phyloP scores from a whole-genome alignment of 495 filamentous ascomycete genomes.

The Trichodelitschia bisporula region DNA sequence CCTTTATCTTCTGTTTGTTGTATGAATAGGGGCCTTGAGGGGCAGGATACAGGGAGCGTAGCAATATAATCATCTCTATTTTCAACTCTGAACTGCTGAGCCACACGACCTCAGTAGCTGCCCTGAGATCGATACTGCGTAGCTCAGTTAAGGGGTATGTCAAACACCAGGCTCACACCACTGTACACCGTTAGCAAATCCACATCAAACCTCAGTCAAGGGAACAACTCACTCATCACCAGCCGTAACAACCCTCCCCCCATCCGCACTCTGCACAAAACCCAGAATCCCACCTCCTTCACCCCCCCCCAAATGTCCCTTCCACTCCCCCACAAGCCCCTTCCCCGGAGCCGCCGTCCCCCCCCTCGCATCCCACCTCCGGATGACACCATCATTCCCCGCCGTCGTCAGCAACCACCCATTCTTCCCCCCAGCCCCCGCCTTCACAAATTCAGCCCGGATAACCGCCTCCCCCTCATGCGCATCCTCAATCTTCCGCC shows the following conservation, averaged over 20 bases:
- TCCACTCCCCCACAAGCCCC: constrained; percentile 55
- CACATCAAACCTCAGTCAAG: no score
- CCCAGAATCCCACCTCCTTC: constrained; percentile 76
- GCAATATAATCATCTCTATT: no score
- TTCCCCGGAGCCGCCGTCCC: constrained; percentile 21
- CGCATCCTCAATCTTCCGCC: constrained; percentile 54
- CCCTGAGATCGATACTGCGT: no score
- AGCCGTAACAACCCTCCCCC: constrained; percentile 51
- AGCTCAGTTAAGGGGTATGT: no score
- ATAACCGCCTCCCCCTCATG: constrained; percentile 70
- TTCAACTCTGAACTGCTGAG: no score
- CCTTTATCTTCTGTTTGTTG: no score
- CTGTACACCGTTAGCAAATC: no score
- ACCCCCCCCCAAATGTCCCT: constrained; percentile 50
- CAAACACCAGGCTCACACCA: no score
- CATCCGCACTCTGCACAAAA: constrained; percentile 54
- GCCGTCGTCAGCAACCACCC: constrained; percentile 8
- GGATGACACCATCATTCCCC: constrained; percentile 13
- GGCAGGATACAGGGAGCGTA: no score
- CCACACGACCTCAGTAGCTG: no score
- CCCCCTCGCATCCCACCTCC: constrained; percentile 12
- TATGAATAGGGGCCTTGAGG: no score
- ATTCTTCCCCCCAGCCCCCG: background rate
- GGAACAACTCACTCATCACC: constrained; percentile 78
- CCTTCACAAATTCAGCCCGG: constrained; percentile 61